Conservation (phyloP, 306 rosid species). For the Pyrus pyrifolia region DNA sequence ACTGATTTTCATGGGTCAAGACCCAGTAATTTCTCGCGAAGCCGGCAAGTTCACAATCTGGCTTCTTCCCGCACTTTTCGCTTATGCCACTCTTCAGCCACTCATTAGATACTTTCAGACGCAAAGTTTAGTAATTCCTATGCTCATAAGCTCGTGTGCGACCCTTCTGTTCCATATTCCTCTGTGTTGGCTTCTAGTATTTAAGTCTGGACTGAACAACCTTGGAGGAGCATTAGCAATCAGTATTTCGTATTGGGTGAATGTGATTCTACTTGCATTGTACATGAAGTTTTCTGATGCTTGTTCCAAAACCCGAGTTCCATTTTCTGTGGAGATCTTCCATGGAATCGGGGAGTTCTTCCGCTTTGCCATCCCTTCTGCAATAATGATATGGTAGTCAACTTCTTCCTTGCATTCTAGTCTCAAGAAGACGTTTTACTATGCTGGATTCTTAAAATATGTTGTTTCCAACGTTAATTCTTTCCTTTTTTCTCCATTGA, state of each 20-base stretch:
- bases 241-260: constrained; percentile 45
- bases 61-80: constrained; percentile 55
- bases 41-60: constrained; percentile 44
- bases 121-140: constrained; percentile 45
- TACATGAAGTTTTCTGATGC: constrained; percentile 46
- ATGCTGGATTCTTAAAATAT: background rate
- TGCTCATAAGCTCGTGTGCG: constrained; percentile 35
- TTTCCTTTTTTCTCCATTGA: background rate
- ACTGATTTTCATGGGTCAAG: constrained; percentile 49
- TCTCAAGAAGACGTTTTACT: background rate
- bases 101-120: constrained; percentile 46
- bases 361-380: constrained; percentile 51
- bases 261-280: constrained; percentile 39
- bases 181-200: constrained; percentile 51
- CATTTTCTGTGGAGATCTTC: constrained; percentile 45
- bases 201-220: constrained; percentile 30
- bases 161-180: constrained; percentile 30
- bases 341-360: constrained; percentile 44
- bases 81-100: constrained; percentile 40
- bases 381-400: constrained; percentile 46
- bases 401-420: background rate
- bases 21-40: constrained; percentile 51
- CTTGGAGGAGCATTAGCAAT: constrained; percentile 56
- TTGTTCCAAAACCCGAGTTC: constrained; percentile 39
- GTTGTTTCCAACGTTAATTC: background rate